These are phyloP conservation scores for Pestalotiopsis sp. DNA, from an alignment of 2,329 filamentous ascomycete species.

Conservation along the genomic window DNA sequence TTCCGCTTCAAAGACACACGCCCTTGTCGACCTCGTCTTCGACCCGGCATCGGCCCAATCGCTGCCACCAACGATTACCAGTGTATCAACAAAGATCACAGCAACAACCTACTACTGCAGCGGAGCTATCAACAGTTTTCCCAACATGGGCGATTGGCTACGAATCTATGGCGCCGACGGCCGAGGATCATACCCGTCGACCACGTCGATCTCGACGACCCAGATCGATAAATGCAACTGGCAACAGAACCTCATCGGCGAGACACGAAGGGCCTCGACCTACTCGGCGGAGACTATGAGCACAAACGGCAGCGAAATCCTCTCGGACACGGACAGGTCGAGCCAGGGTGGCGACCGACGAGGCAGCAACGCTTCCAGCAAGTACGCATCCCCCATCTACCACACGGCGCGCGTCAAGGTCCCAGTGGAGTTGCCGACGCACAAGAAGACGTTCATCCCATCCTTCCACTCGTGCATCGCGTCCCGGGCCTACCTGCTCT, in stretches of 20 bases:
- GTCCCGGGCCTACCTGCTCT: slow-evolving; percentile 56
- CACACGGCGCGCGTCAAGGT: slow-evolving; percentile 47
- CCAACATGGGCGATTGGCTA: slow-evolving; percentile 51
- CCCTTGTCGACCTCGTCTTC: slow-evolving; percentile 49
- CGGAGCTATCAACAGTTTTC: slow-evolving; percentile 45
- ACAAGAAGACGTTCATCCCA: slow-evolving; percentile 53
- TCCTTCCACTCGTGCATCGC: slow-evolving; percentile 61
- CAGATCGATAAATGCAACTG: slow-evolving; percentile 40
- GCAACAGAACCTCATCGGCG: slow-evolving; percentile 35
- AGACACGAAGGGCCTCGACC: slow-evolving; percentile 52
- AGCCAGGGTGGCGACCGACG: slow-evolving; percentile 1
- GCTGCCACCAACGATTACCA: slow-evolving; percentile 49
- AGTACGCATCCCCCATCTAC: slow-evolving; percentile 31
- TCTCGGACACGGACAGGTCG: slow-evolving; percentile 35
- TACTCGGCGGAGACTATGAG: slow-evolving; percentile 35
- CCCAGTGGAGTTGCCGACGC: slow-evolving; percentile 48
- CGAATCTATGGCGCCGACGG: slow-evolving; percentile 39
- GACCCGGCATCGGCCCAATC: slow-evolving; percentile 44
- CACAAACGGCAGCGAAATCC: slow-evolving; percentile 33
- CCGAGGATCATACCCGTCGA: slow-evolving; percentile 47
- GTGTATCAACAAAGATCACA: slow-evolving; percentile 51
- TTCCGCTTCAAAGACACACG: slow-evolving; percentile 41
- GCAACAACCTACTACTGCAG: slow-evolving; percentile 55
- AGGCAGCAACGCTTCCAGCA: slow-evolving; percentile 12
- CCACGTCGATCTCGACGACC: slow-evolving; percentile 40